phyloP scores from a whole-genome alignment of 2,329 filamentous ascomycete genomes.

The Moelleriella libera region DNA sequence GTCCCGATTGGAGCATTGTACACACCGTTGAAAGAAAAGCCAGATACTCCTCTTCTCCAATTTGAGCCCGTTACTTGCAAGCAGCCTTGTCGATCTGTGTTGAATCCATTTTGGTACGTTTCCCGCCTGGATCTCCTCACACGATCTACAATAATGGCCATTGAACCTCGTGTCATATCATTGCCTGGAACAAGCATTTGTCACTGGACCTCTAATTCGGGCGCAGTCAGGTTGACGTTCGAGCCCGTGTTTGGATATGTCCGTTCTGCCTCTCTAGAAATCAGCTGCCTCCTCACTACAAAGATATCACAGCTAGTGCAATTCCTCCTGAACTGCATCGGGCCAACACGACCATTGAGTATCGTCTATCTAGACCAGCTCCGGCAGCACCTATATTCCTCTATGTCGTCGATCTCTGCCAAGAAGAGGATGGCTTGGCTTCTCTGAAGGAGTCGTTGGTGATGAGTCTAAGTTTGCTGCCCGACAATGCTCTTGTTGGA shows the following conservation, averaged over 20 bases:
- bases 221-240: constrained; percentile 64
- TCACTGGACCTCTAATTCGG: constrained; percentile 9
- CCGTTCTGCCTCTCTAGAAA: constrained; percentile 79
- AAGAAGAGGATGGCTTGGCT: constrained; percentile 74
- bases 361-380: constrained; percentile 66
- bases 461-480: constrained; percentile 70
- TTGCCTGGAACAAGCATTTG: too few relatives aligned
- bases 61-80: constrained; percentile 98
- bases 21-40: constrained; percentile 90
- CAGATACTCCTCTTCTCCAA: constrained; percentile 74
- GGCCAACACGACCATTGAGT: constrained; percentile 80
- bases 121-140: too few relatives aligned
- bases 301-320: constrained; percentile 72
- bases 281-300: constrained; percentile 72
- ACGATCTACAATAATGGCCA: too few relatives aligned
- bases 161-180: too few relatives aligned
- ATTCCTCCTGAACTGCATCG: constrained; percentile 76
- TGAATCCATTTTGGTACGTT: constrained; percentile 89
- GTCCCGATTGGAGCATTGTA: constrained; percentile 94
- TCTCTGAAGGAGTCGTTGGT: constrained; percentile 77
- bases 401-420: constrained; percentile 78
- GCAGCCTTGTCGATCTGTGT: constrained; percentile 81
- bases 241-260: constrained; percentile 76
- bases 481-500: constrained; percentile 69
- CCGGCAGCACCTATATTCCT: constrained; percentile 77